phyloP scores from a whole-genome alignment of 2,329 filamentous ascomycete genomes.

The Fusarium xylarioides region DNA sequence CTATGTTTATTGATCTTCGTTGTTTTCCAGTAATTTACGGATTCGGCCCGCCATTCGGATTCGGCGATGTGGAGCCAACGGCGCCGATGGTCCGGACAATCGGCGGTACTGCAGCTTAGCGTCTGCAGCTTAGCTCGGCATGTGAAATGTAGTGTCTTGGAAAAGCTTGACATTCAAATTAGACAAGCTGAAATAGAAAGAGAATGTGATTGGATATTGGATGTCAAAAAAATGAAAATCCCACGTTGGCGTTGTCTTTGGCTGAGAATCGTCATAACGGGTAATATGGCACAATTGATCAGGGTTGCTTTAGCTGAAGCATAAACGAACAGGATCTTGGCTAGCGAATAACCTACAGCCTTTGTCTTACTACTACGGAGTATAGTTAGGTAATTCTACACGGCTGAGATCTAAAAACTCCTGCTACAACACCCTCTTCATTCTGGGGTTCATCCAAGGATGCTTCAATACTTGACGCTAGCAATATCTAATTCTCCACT shows the following conservation, averaged over 20 bases:
- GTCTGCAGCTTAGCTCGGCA: constrained; percentile 7
- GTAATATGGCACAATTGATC: constrained; percentile 32
- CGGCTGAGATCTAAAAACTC: neutral
- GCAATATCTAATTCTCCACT: constrained; percentile 17
- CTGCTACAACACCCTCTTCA: neutral
- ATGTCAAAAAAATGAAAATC: neutral
- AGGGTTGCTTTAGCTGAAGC: neutral
- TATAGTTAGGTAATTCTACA: neutral
- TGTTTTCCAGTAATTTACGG: neutral
- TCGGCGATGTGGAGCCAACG: constrained; percentile 18
- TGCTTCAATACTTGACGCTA: constrained; percentile 10
- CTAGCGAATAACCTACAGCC: neutral
- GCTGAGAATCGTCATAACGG: constrained; percentile 25
- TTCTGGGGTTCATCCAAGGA: neutral
- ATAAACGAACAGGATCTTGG: constrained; percentile 5
- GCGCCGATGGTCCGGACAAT: constrained; percentile 22
- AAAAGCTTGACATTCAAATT: neutral
- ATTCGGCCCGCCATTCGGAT: neutral
- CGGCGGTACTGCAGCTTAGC: neutral
- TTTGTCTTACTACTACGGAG: neutral
- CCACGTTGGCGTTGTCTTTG: constrained; percentile 17
- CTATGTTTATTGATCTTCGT: neutral
- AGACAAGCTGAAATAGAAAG: neutral
- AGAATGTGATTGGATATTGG: constrained; percentile 14
- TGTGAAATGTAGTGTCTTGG: neutral